These are phyloP conservation scores for Ceriops tagal DNA, from an alignment of 345 rosid genomes.

Conservation along the genomic window DNA sequence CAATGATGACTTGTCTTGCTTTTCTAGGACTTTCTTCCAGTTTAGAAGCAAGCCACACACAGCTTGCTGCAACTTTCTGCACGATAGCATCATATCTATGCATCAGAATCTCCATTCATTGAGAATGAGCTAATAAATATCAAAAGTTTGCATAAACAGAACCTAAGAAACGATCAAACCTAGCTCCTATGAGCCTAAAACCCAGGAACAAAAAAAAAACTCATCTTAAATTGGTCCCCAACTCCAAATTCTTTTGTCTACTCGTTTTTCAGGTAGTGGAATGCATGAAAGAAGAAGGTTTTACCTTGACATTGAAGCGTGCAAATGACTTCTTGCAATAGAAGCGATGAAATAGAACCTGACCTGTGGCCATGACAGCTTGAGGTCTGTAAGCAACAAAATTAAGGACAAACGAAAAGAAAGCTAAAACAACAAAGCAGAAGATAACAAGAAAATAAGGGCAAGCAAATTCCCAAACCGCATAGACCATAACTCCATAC, in stretches of 20 bases:
- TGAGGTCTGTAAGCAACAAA: constrained; percentile 54
- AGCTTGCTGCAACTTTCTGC: constrained; percentile 90
- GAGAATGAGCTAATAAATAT: too few relatives aligned
- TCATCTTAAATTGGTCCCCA: too few relatives aligned
- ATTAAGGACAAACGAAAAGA: constrained; percentile 18
- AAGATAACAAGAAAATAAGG: background rate
- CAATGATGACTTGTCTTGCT: constrained; percentile 87
- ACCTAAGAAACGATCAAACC: too few relatives aligned
- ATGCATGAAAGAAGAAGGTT: background rate
- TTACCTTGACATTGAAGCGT: constrained; percentile 82
- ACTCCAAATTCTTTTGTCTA: background rate
- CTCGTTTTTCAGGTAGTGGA: background rate
- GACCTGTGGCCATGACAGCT: constrained; percentile 98
- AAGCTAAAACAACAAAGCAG: constrained; percentile 1
- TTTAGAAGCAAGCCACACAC: constrained; percentile 90
- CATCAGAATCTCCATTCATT: background rate
- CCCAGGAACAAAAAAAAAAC: too few relatives aligned
- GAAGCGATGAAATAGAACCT: constrained; percentile 88
- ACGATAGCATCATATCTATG: constrained; percentile 17
- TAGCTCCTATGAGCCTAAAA: too few relatives aligned
- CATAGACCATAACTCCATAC: background rate
- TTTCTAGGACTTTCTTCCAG: constrained; percentile 82
- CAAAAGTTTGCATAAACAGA: too few relatives aligned
- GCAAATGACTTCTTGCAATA: constrained; percentile 96
- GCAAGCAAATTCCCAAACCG: background rate